Evolutionary conservation across 805 yeast species (phyloP).

Genomic region (Ogataea nitratoaversa): DNA sequence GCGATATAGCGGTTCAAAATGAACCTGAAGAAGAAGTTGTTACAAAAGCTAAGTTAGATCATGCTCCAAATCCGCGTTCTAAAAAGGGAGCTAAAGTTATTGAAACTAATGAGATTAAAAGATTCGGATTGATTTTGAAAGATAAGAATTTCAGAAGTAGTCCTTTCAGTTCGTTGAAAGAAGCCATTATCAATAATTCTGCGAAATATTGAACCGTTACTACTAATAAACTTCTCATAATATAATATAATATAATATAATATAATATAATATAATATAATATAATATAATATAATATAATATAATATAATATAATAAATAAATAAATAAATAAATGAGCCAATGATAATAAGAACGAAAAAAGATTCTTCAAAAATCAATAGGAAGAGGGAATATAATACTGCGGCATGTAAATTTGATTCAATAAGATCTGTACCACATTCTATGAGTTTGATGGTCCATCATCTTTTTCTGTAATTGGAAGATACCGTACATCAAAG

Average conservation of each 20-base stretch:
- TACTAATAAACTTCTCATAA: no score
- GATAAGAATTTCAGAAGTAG: slow-evolving; percentile 51
- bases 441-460: slow-evolving; percentile 71
- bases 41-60: slow-evolving; percentile 32
- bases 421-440: slow-evolving; percentile 69
- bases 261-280: no score
- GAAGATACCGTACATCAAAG: slow-evolving; percentile 85
- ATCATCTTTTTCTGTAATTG: slow-evolving; percentile 89
- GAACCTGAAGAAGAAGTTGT: background rate
- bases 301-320: background rate
- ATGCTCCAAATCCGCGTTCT: slow-evolving; percentile 31
- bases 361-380: background rate
- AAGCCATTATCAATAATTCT: slow-evolving; percentile 41
- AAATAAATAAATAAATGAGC: slow-evolving; percentile 5
- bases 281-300: no score
- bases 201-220: slow-evolving; percentile 7
- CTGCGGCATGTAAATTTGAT: background rate
- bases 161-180: slow-evolving; percentile 64
- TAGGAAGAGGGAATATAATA: background rate
- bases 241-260: no score
- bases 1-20: slow-evolving; percentile 15
- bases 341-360: slow-evolving; percentile 1
- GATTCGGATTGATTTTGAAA: slow-evolving; percentile 55
- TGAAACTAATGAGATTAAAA: slow-evolving; percentile 51
- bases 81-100: slow-evolving; percentile 47